Conservation (phyloP, 2,329 filamentous ascomycete species). For the Stagonosporopsis vannaccii region DNA sequence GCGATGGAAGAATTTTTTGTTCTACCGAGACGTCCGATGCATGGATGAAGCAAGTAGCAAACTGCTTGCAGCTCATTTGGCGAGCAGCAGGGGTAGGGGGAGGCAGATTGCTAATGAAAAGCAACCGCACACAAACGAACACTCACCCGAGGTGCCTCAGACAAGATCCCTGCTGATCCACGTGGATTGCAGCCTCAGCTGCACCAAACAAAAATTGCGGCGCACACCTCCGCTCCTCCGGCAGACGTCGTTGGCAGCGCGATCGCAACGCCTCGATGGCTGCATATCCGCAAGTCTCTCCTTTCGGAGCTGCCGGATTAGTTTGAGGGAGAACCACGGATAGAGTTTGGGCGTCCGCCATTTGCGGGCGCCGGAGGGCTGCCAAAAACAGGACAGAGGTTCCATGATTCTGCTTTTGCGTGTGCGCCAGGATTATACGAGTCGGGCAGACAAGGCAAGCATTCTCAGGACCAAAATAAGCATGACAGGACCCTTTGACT, state of each 20-base stretch:
- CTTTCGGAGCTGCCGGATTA: constrained; percentile 29
- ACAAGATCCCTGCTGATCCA: constrained; percentile 37
- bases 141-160: constrained; percentile 25
- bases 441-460: constrained; percentile 35
- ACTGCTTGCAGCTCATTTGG: constrained; percentile 19
- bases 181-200: constrained; percentile 39
- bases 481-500: constrained; percentile 29
- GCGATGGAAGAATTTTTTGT: constrained; percentile 21
- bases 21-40: constrained; percentile 18
- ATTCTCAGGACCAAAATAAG: constrained; percentile 42
- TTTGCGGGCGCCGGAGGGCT: constrained; percentile 23
- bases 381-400: constrained; percentile 24
- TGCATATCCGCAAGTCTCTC: constrained; percentile 22
- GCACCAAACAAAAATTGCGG: constrained; percentile 10
- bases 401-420: constrained; percentile 28
- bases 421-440: constrained; percentile 37
- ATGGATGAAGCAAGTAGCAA: constrained; percentile 21
- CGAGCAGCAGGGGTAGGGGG: constrained; percentile 28
- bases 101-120: constrained; percentile 39
- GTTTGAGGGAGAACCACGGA: constrained; percentile 7
- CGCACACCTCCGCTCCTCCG: constrained; percentile 11
- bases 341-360: constrained; percentile 26
- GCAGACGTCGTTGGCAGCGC: constrained; percentile 12
- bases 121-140: constrained; percentile 25
- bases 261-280: constrained; percentile 20